Evolutionary conservation across 2,329 filamentous ascomycete genomes (phyloP).

Genomic region (Helminthosporium solani): DNA sequence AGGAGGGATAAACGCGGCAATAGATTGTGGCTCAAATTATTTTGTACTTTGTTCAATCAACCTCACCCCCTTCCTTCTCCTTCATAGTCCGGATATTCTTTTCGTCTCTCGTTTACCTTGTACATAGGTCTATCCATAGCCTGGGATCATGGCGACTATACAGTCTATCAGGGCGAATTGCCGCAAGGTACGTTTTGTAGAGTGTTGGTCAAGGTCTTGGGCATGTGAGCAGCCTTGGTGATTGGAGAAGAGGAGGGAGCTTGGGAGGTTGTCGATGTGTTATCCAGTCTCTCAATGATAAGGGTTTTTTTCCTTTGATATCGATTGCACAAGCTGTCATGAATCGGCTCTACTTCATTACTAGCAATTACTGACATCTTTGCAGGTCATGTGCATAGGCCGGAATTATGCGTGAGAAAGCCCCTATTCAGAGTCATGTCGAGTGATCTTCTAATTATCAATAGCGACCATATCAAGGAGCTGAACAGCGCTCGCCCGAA

Average conservation of each 20-base stretch:
- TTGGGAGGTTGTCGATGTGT: no score
- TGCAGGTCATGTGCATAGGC: slow-evolving; percentile 84
- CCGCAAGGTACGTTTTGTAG: slow-evolving; percentile 45
- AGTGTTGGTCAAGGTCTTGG: background rate
- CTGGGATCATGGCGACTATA: slow-evolving; percentile 37
- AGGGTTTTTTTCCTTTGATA: no score
- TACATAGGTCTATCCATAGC: slow-evolving; percentile 4
- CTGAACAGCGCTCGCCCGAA: slow-evolving; percentile 84
- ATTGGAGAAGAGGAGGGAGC: no score
- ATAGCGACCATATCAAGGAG: slow-evolving; percentile 88
- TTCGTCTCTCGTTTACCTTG: slow-evolving; percentile 1
- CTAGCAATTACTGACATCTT: slow-evolving; percentile 9
- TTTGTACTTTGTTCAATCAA: no score
- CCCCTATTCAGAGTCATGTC: background rate
- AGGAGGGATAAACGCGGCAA: slow-evolving; percentile 8
- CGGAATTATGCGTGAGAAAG: slow-evolving; percentile 84
- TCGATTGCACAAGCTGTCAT: no score
- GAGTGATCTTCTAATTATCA: background rate
- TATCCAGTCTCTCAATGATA: no score
- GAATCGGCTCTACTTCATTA: no score
- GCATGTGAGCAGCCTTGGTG: background rate
- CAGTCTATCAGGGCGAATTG: slow-evolving; percentile 47
- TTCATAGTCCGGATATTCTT: slow-evolving; percentile 4
- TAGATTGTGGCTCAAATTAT: slow-evolving; percentile 4
- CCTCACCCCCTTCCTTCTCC: background rate